These are phyloP conservation scores for Amphirosellinia nigrospora DNA, from an alignment of 495 filamentous ascomycete species.

Conservation along the genomic window DNA sequence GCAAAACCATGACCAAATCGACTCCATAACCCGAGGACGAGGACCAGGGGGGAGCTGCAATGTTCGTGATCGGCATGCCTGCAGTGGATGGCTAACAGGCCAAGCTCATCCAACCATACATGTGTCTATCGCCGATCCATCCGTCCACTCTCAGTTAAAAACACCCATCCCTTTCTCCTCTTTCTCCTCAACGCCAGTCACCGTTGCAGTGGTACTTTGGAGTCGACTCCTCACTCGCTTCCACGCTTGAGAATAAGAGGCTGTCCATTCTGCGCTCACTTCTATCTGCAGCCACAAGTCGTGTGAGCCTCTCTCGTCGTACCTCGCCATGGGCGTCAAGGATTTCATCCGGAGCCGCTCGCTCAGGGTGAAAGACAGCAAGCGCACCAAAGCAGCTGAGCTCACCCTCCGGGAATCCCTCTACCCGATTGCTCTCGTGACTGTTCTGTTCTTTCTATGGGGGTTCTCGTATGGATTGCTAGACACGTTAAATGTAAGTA, in stretches of 20 bases:
- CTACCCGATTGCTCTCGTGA: slow-evolving; percentile 60
- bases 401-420: slow-evolving; percentile 66
- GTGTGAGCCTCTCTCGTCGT: slow-evolving; percentile 14
- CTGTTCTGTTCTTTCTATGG: slow-evolving; percentile 84
- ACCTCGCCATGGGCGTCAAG: slow-evolving; percentile 40
- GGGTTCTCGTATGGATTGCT: slow-evolving; percentile 81
- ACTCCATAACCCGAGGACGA: background rate
- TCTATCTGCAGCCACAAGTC: background rate
- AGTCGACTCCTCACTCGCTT: background rate
- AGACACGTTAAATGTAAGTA: slow-evolving; percentile 52
- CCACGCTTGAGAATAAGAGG: background rate
- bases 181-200: slow-evolving; percentile 4
- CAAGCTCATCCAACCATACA: background rate
- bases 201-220: slow-evolving; percentile 14
- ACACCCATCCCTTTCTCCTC: slow-evolving; percentile 19
- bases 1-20: slow-evolving; percentile 8
- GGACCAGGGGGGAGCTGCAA: slow-evolving; percentile 8
- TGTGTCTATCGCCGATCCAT: background rate
- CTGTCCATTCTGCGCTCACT: background rate
- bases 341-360: slow-evolving; percentile 43
- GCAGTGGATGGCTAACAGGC: background rate
- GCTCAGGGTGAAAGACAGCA: slow-evolving; percentile 50
- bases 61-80: slow-evolving; percentile 13
- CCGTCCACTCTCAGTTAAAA: background rate
- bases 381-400: slow-evolving; percentile 61